Percentiles rank a stretch among this genome's conserved stretches.
Evolutionary conservation across 164 flowering plant species (phyloP).

Genomic region (Vitis amurensis): DNA sequence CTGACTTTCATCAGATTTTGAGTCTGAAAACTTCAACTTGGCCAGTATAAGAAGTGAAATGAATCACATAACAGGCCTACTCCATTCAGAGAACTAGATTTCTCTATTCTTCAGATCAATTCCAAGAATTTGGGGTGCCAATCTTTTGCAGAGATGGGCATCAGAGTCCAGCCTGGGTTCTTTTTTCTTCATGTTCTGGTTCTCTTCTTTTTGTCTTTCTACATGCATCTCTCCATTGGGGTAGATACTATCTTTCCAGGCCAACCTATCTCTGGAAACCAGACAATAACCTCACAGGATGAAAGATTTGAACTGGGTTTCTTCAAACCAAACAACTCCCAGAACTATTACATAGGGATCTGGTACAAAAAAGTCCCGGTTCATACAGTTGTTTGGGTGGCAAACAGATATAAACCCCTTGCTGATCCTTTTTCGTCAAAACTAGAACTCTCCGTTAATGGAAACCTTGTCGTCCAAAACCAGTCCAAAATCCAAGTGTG

Average conservation of each 20-base stretch:
- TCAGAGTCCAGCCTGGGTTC: no score
- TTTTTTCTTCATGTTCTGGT: no score
- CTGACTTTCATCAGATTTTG: no score
- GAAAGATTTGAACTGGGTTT: no score
- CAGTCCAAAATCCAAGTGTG: neutral
- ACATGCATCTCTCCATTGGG: conserved; percentile 4
- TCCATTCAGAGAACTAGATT: no score
- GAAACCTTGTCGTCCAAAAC: neutral
- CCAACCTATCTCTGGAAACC: conserved; percentile 19
- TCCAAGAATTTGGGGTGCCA: no score
- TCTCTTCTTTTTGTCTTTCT: conserved; percentile 8
- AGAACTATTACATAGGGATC: conserved; percentile 2
- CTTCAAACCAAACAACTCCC: no score
- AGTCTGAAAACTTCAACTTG: no score
- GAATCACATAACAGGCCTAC: no score
- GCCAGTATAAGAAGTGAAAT: no score
- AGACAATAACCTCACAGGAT: conserved; percentile 7
- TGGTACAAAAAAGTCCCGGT: conserved; percentile 16
- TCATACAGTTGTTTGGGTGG: conserved; percentile 26
- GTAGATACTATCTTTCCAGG: conserved; percentile 19
- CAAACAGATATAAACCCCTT: conserved; percentile 24
- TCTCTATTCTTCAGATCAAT: no score
- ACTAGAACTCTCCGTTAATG: conserved; percentile 11
- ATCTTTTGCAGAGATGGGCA: no score
- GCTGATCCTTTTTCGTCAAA: conserved; percentile 8